Percentiles rank a stretch among this genome's conserved stretches.
Evolutionary conservation across 768 basidiomycete genomes (phyloP).

Genomic region (Lactarius quietus): DNA sequence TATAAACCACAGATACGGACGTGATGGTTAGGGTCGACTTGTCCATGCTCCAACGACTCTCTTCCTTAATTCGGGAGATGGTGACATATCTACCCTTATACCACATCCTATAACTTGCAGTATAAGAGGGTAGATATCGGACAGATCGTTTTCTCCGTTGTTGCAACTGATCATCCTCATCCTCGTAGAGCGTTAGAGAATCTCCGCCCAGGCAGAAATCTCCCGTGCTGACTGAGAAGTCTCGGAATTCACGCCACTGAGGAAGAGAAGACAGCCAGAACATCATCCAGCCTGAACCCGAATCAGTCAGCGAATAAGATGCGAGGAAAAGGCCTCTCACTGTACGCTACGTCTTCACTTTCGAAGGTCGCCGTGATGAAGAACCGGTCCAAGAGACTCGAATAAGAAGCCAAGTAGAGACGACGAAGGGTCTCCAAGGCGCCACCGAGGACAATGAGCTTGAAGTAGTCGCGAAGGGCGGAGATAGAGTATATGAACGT

Average conservation of each 20-base stretch:
- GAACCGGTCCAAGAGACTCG: conserved; percentile 45
- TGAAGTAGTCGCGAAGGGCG: conserved; percentile 59
- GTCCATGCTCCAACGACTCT: conserved; percentile 35
- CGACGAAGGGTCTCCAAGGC: conserved; percentile 57
- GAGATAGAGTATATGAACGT: conserved; percentile 48
- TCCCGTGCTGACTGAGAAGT: conserved; percentile 49
- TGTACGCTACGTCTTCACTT: conserved; percentile 52
- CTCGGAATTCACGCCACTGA: conserved; percentile 54
- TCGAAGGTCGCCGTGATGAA: conserved; percentile 62
- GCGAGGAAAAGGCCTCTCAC: conserved; percentile 37
- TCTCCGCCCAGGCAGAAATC: conserved; percentile 37
- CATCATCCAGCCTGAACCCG: conserved; percentile 60
- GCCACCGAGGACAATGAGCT: conserved; percentile 60
- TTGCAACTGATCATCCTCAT: conserved; percentile 14
- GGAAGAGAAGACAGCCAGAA: conserved; percentile 62
- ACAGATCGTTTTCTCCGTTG: conserved; percentile 29
- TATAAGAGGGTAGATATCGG: conserved; percentile 43
- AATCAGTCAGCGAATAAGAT: conserved; percentile 6
- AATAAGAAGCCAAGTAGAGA: conserved; percentile 41
- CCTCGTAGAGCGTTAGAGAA: conserved; percentile 29
- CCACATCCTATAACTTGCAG: conserved; percentile 43
- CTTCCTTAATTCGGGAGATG: conserved; percentile 35
- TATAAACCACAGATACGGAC: conserved; percentile 32
- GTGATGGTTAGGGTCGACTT: conserved; percentile 43
- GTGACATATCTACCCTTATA: conserved; percentile 39